Base-by-base conservation (phyloP, 2,329 filamentous ascomycete genomes). In the Calonectria montana region DNA sequence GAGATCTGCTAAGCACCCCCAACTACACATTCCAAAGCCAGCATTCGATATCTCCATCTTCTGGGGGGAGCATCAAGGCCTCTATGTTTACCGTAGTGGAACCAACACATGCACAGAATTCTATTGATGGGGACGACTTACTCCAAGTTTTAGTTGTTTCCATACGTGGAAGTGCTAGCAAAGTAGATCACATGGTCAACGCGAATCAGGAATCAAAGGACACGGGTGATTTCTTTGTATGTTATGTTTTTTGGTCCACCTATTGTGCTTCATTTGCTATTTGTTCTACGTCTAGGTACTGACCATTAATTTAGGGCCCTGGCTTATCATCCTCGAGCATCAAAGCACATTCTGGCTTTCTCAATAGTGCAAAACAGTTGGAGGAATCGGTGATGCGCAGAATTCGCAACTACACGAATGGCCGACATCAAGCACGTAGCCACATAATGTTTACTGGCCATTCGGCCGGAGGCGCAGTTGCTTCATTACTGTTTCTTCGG, bases 381-480 rank as follows among this genome's bases (percentile, higher is more conserved):
- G 29, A 55, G 29, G 50, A 55, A 29, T 7, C 29, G 9, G n/a
- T 35, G 3, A 37, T 55, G 2, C 50, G 50, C 3, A 55, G 29
- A 37, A 55, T 55, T 37, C 50, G 50, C n/a, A 23, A 18, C 12
- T 55, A 37, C 23, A n/a, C 21, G 5, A 18, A 55, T 55, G 15
- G 50, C 10, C 50, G 10, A 37, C 10, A 10, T 8, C 50, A 55
- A 7, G 5, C 29, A 16, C n/a, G 50, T 21, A 13, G 18, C 10
- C 50, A 55, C 29, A 37, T 55, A 18, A 55, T 55, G 50, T 35
- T 55, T n/a, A 55, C 50, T 23, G 50, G 50, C 18, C 50, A 55
- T 55, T 55, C 29, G 6, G 50, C 50, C 8, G 50, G 50, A 12
- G 50, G 29, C 13, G 29, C 29, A 10, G 50, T 55, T 31, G 29